Evolutionary conservation across 257 asterid genomes (phyloP).

Genomic region (Solanum medicagineum): DNA sequence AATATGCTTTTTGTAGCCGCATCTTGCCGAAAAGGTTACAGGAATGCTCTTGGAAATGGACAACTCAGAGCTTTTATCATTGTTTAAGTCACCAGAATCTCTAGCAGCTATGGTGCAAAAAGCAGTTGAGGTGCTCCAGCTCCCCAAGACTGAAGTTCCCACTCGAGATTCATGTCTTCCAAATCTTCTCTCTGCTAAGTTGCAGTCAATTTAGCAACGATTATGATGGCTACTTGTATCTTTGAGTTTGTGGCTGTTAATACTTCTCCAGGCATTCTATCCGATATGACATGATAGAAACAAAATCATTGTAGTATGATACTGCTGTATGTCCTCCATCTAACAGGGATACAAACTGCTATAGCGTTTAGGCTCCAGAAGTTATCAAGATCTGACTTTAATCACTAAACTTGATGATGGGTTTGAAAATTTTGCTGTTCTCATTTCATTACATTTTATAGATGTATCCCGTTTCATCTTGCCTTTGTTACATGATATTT

Average conservation of each 20-base stretch:
- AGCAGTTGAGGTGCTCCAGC: conserved; percentile 59
- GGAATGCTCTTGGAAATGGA: conserved; percentile 98
- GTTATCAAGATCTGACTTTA: neutral
- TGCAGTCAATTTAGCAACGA: conserved; percentile 32
- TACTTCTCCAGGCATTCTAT: neutral
- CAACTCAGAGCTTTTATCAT: conserved; percentile 47
- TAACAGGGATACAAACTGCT: neutral
- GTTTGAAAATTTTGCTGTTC: neutral
- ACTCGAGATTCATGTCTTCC: conserved; percentile 40
- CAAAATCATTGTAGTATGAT: neutral
- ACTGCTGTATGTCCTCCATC: neutral
- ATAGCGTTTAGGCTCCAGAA: neutral
- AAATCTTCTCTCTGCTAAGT: conserved; percentile 37
- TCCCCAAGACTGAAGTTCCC: conserved; percentile 37
- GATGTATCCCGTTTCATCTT: neutral
- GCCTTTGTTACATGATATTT: neutral
- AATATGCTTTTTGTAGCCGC: conserved; percentile 32
- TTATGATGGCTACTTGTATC: neutral
- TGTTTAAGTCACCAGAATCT: conserved; percentile 66
- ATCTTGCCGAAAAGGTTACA: conserved; percentile 62
- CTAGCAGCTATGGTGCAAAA: conserved; percentile 61
- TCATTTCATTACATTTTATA: neutral
- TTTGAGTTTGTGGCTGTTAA: neutral
- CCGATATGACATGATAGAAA: neutral
- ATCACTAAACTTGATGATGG: neutral